Percentiles rank a stretch among this genome's conserved stretches.
Evolutionary conservation across 805 yeast genomes (phyloP).

Genomic region (Kazachstania africana): DNA sequence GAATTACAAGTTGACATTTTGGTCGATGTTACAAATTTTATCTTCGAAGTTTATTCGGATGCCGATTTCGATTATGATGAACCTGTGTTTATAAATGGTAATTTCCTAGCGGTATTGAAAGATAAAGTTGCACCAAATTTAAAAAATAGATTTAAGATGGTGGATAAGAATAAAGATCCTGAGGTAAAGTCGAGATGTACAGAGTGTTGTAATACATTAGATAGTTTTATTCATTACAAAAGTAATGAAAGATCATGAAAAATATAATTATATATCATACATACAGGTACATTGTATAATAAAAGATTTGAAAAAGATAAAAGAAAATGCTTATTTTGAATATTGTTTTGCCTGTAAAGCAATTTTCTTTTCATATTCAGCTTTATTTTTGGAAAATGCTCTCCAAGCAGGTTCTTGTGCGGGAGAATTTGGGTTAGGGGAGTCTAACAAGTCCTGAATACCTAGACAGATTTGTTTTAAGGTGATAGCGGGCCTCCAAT

Average conservation of each 20-base stretch:
- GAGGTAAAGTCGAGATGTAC: conserved; percentile 52
- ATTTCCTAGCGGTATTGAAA: conserved; percentile 33
- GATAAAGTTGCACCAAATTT: conserved; percentile 34
- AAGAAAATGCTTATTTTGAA: conserved; percentile 29
- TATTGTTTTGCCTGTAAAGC: conserved; percentile 70
- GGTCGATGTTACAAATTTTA: conserved; percentile 48
- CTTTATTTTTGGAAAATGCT: conserved; percentile 60
- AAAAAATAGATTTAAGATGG: conserved; percentile 42
- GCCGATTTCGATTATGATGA: conserved; percentile 52
- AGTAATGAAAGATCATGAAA: conserved; percentile 29
- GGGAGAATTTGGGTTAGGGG: conserved; percentile 91
- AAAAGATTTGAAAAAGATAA: too few relatives aligned
- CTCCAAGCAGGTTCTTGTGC: conserved; percentile 97
- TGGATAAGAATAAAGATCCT: conserved; percentile 52
- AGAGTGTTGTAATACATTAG: conserved; percentile 55
- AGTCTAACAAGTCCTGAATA: conserved; percentile 77
- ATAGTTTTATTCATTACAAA: conserved; percentile 72
- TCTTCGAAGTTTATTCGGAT: conserved; percentile 78
- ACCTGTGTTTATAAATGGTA: conserved; percentile 49
- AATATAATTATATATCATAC: neutral
- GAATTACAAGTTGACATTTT: conserved; percentile 30
- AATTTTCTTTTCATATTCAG: conserved; percentile 64
- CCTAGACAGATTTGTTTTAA: conserved; percentile 83
- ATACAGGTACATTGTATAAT: neutral
- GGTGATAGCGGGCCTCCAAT: conserved; percentile 96